Base-by-base conservation (phyloP, 192 early-diverging fungal species). In the Lobulomyces angularis region DNA sequence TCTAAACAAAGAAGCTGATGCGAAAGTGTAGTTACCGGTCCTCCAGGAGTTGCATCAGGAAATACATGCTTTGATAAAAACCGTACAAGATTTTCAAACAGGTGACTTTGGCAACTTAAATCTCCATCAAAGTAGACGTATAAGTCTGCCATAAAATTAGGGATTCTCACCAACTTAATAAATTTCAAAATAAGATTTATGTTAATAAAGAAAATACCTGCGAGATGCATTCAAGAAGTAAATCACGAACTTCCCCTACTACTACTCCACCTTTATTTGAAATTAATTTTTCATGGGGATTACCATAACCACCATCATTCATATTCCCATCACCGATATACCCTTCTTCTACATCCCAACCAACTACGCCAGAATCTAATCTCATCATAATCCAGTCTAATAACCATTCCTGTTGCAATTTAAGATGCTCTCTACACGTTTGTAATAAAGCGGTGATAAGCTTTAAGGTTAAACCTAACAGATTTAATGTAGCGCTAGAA, bases 121-220 rank as follows among this genome's bases (percentile, higher is more conserved):
- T 90, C 83, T 41, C 87, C 85, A 57, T 98, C 95, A 55, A 85
- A 94, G 56, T 91, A 88, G 39, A 90, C 74, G 80, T 89, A 98
- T 26, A 98, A 64, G 44, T 95, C 90, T 0, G 76, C 67, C 57
- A 86, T 67, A 36, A 91, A 81, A 1, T 74, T 70, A 11, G 85
- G 77, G 30, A 77, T 71, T 37, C 84, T n/a, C n/a, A n/a, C n/a
- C n/a, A n/a, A n/a, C n/a, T n/a, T 58, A 20, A 73, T 79, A 43
- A 86, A 73, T 46, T 84, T 21, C 2, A 24, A 20, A 25, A 32
- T 24, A 55, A 26, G 19, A 17, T 18, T 23, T 45, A 48, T 48
- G 45, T 5, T 19, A 23, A 5, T 31, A 8, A 29, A 12, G 12
- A 7, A 9, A 11, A 23, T 38, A 58, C 55, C 51, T 71, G 82